Evolutionary conservation across 441 rosid species (phyloP), one percentile per base, ranked within the genome.

Genomic region (Metrosideros polymorpha): DNA sequence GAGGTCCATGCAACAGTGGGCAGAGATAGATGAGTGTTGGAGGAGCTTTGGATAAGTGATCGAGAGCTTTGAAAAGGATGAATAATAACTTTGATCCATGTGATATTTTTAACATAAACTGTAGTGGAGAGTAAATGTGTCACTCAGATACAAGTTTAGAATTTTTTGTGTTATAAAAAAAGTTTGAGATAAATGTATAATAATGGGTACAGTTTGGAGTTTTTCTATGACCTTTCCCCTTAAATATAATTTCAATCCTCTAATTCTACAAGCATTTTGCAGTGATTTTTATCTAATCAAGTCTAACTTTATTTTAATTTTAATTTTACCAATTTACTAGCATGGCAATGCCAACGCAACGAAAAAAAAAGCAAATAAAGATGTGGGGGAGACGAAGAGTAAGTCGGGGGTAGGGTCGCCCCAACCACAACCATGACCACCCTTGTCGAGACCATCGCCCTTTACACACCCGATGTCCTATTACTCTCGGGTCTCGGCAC

Each of bases 171-270:
- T 12, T 6, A 53, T 2, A 22, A 53, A 7, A 53, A 6, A 7
- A 7, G 3, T 6, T 6, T 3, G 4, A 1, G 12, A 1, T 30
- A 17, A 61, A 63, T 63, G 6, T 7, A 0, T 32, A 5, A 9
- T 0, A 1, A 5, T 3, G 2, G 18, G 2, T 6, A 63, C 32
- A 17, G 6, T 63, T 63, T 32, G 8, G 8, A 30, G 0, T 1
- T 32, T 15, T 32, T 63, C 32, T 5, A 2, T 8, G 43, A 63
- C 10, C 18, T 32, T 63, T 4, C 42, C 22, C 3, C 14, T 66
- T 35, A 7, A 35, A 66, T 35, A 19, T 66, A 2, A 35, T 19
- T 32, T 32, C 12, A 2, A 6, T 66, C 13, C 27, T 24, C 4
- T 9, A 9, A 25, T 3, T 25, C 27, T 35, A 9, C 4, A 19